A percentile compares a stretch with the other conserved stretches of the same genome.
Evolutionary conservation across 2,329 filamentous ascomycete species (phyloP).

Genomic region (Ophiostoma montium): DNA sequence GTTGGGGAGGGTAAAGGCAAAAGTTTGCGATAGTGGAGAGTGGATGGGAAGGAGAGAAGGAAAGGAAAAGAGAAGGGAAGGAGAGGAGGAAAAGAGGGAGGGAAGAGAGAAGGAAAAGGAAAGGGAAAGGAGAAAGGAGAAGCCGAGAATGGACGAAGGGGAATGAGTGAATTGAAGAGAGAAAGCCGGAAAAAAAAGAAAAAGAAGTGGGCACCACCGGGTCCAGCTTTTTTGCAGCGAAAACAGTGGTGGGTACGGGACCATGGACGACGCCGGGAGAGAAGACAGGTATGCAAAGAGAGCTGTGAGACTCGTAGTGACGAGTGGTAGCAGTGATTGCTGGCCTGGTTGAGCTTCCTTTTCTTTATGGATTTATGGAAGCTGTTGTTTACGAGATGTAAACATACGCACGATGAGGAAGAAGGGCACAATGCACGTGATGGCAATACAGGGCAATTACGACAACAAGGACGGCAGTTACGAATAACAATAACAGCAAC

Average conservation of each 20-base stretch:
- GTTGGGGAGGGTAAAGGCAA: slow-evolving; percentile 3
- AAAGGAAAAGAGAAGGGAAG: slow-evolving; percentile 1
- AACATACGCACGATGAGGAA: too few relatives aligned
- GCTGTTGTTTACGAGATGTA: too few relatives aligned
- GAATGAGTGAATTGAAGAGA: slow-evolving; percentile 14
- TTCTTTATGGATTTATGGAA: too few relatives aligned
- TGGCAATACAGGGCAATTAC: too few relatives aligned
- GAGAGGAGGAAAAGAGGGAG: slow-evolving; percentile 1
- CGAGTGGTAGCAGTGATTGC: too few relatives aligned
- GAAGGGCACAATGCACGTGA: too few relatives aligned
- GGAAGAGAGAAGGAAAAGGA: slow-evolving; percentile 3
- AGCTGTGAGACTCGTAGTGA: too few relatives aligned
- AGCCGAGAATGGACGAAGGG: slow-evolving; percentile 15
- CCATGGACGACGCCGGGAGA: too few relatives aligned
- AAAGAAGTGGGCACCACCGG: slow-evolving; percentile 11
- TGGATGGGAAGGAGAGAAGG: slow-evolving; percentile 6
- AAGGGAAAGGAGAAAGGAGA: slow-evolving; percentile 13
- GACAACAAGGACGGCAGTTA: too few relatives aligned
- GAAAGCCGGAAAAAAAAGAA: slow-evolving; percentile 10
- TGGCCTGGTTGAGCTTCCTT: too few relatives aligned
- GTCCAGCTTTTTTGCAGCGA: slow-evolving; percentile 7
- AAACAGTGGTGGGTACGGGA: slow-evolving; percentile 3
- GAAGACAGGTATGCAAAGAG: too few relatives aligned
- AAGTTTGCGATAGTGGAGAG: slow-evolving; percentile 7
- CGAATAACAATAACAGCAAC: too few relatives aligned